These are phyloP conservation scores for Chrysosphaeria jannelii DNA, from an alignment of 2,329 filamentous ascomycete genomes.

Conservation along the genomic window DNA sequence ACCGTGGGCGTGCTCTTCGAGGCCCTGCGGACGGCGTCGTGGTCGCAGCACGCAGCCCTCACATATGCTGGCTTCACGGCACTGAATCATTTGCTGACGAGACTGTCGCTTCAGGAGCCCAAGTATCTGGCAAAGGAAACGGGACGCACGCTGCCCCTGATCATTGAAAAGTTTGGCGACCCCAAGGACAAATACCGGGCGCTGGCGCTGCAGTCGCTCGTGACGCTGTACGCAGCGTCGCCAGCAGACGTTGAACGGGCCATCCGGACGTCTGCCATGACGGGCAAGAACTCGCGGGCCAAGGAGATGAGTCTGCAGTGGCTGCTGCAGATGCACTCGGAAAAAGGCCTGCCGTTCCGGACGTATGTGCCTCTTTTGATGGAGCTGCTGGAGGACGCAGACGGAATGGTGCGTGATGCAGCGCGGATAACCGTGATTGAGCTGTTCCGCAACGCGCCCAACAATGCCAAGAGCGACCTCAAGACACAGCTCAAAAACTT, in stretches of 20 bases:
- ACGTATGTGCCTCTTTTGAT: constrained; percentile 59
- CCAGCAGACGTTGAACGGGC: constrained; percentile 48
- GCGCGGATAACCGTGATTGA: constrained; percentile 65
- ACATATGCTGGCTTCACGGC: constrained; percentile 65
- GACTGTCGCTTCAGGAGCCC: constrained; percentile 59
- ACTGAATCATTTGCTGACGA: constrained; percentile 62
- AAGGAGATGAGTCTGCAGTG: constrained; percentile 69
- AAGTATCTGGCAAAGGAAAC: constrained; percentile 41
- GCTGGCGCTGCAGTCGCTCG: constrained; percentile 43
- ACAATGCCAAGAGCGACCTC: constrained; percentile 60
- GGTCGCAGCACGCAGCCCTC: constrained; percentile 46
- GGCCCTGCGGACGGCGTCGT: constrained; percentile 43
- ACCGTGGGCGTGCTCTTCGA: constrained; percentile 52
- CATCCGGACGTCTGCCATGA: constrained; percentile 49
- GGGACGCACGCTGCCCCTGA: constrained; percentile 36
- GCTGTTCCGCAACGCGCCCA: constrained; percentile 56
- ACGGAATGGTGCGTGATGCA: constrained; percentile 58
- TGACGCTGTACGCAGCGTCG: constrained; percentile 43
- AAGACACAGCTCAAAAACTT: constrained; percentile 62
- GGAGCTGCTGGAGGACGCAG: constrained; percentile 67
- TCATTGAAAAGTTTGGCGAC: constrained; percentile 68
- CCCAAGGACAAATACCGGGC: constrained; percentile 58
- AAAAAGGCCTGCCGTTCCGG: constrained; percentile 52
- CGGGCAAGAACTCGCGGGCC: constrained; percentile 51
- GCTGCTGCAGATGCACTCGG: constrained; percentile 65